These are phyloP conservation scores for Phytophthora foliorum DNA, from an alignment of 352 stramenopile genomes.

Conservation along the genomic window DNA sequence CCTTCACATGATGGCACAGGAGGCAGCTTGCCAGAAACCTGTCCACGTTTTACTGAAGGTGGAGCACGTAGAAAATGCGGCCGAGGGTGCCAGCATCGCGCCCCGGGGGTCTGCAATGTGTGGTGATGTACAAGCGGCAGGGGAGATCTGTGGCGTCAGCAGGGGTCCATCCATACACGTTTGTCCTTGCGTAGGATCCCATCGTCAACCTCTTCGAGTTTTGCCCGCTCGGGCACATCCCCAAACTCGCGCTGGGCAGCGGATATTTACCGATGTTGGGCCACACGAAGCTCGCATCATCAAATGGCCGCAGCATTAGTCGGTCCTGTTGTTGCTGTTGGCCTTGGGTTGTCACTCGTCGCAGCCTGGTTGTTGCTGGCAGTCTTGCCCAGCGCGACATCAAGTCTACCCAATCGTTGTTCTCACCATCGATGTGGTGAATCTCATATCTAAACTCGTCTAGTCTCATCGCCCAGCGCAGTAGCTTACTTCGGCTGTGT, in stretches of 20 bases:
- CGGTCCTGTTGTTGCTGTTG: slow-evolving; percentile 4
- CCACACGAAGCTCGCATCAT: slow-evolving; percentile 16
- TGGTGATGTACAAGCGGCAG: slow-evolving; percentile 14
- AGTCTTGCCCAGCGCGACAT: slow-evolving; percentile 12
- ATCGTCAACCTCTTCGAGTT: background rate
- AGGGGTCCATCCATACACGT: background rate
- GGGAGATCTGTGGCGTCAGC: background rate
- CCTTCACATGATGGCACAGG: slow-evolving; percentile 23
- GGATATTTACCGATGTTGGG: slow-evolving; percentile 2
- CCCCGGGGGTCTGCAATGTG: slow-evolving; percentile 5
- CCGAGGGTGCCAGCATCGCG: slow-evolving; percentile 11
- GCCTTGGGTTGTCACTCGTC: background rate
- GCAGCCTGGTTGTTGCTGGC: background rate
- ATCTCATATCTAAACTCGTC: slow-evolving; percentile 10
- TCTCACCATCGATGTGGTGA: slow-evolving; percentile 3
- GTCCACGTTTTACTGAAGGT: slow-evolving; percentile 16
- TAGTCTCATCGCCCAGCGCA: slow-evolving; percentile 8
- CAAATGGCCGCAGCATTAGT: background rate
- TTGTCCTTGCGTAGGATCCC: background rate
- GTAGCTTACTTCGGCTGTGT: slow-evolving; percentile 5
- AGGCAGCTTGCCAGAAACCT: slow-evolving; percentile 17
- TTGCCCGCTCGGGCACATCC: background rate
- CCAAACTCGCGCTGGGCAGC: background rate
- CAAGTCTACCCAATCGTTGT: slow-evolving; percentile 26
- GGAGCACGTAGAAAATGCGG: slow-evolving; percentile 3